phyloP scores from a whole-genome alignment of 768 basidiomycete genomes.

The Fomitopsis serialis region DNA sequence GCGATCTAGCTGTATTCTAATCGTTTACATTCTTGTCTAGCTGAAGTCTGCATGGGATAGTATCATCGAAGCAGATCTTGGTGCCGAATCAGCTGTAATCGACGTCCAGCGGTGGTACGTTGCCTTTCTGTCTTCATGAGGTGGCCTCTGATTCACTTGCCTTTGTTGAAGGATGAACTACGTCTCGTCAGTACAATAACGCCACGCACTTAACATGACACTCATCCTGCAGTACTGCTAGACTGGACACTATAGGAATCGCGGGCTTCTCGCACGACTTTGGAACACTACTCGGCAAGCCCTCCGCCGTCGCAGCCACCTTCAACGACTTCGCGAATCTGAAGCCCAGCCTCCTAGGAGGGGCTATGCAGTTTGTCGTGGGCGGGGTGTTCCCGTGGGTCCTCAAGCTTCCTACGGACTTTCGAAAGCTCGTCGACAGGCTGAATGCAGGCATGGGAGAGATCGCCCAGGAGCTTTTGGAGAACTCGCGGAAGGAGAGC shows the following conservation, averaged over 20 bases:
- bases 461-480: conserved; percentile 29
- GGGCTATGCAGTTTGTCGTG: conserved; percentile 18
- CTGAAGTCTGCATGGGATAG: conserved; percentile 30
- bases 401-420: conserved; percentile 26
- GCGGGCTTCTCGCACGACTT: conserved; percentile 59
- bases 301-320: conserved; percentile 28
- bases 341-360: conserved; percentile 3
- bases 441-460: conserved; percentile 26
- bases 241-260: conserved; percentile 53
- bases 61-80: conserved; percentile 8
- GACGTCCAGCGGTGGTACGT: conserved; percentile 42
- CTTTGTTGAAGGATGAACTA: conserved; percentile 35
- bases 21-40: conserved; percentile 10
- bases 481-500: conserved; percentile 26
- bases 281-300: conserved; percentile 42
- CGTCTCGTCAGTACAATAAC: conserved; percentile 31
- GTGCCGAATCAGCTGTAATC: conserved; percentile 27
- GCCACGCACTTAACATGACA: neutral
- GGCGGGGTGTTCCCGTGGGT: conserved; percentile 26
- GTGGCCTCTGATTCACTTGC: neutral
- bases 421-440: conserved; percentile 15
- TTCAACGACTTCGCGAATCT: conserved; percentile 17
- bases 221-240: conserved; percentile 12
- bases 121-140: neutral
- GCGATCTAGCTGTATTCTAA: neutral